Base-by-base conservation (phyloP, 1,284 basidiomycete genomes). In the Heliocybe sulcata region DNA sequence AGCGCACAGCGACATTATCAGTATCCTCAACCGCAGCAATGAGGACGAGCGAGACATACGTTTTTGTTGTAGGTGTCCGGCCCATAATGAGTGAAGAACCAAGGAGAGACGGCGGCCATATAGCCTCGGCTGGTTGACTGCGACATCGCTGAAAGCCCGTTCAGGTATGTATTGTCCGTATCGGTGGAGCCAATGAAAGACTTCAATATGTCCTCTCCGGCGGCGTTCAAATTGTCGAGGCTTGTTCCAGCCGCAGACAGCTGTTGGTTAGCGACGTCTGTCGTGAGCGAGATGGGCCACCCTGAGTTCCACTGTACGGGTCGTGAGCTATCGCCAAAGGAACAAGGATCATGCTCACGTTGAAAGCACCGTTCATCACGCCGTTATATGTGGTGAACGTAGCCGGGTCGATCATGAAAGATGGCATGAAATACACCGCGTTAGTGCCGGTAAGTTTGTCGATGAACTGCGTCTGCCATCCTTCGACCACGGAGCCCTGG, bases 331-430 rank as follows among this genome's bases (percentile, higher is more conserved):
- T 25, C 48, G 23, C 14, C 10, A n/a, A n/a, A 23, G 22, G 19
- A 2, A 33, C 6, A 16, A 35, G 14, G 20, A 16, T 42, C 25
- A 64, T 19, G 55, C 71, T 59, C 62, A 86, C 85, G 62, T 82
- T 82, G 64, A 83, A 82, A 56, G 73, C 75, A 22, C 86, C 86
- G 59, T 85, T 69, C 65, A 85, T 78, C 33, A 81, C 72, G 45
- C 70, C 71, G 25, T 60, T 59, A 60, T 77, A 85, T 6, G 72
- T 65, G 20, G 65, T 65, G 59, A 87, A 83, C 12, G 68, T 73
- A 1, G 72, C 66, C 1, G 84, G 75, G 58, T 78, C 76, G 54
- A 85, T 67, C 60, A 87, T 87, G 69, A 88, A 87, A 1, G 82
- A 73, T 8, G 86, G 85, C 0, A 85, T 75, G 63, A 88, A 88